Conservation (phyloP, 1,284 basidiomycete species). For the Phylloboletellus chloephorus region DNA sequence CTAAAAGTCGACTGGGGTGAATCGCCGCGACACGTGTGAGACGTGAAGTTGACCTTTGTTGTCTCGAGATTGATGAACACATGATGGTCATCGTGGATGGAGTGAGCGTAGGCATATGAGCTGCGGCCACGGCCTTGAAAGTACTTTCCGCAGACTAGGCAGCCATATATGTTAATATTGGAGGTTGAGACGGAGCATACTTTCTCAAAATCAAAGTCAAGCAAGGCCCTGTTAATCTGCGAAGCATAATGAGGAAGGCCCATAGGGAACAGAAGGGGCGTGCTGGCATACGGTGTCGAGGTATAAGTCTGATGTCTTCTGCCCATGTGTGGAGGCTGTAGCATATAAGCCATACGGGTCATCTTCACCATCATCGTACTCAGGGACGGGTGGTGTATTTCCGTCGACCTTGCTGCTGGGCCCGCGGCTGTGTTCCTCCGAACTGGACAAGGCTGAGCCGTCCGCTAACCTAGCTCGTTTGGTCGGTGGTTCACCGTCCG, state of each 20-base stretch:
- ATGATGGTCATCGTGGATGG: conserved; percentile 96
- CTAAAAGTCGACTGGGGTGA: conserved; percentile 36
- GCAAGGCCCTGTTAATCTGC: conserved; percentile 80
- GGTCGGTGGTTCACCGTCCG: conserved; percentile 34
- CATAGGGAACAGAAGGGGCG: conserved; percentile 12
- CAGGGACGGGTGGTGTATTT: conserved; percentile 24
- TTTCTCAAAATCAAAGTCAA: conserved; percentile 99
- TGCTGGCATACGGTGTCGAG: conserved; percentile 78
- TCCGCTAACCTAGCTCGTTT: conserved; percentile 39
- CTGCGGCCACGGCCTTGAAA: conserved; percentile 94
- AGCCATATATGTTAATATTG: conserved; percentile 97
- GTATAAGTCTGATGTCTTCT: conserved; percentile 81
- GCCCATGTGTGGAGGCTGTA: conserved; percentile 37
- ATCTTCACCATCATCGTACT: conserved; percentile 44
- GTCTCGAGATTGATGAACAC: conserved; percentile 96
- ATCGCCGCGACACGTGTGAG: conserved; percentile 17
- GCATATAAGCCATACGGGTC: conserved; percentile 43
- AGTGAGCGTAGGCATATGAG: conserved; percentile 94
- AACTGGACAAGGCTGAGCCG: conserved; percentile 14
- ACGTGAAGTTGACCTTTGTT: conserved; percentile 58
- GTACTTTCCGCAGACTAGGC: conserved; percentile 97
- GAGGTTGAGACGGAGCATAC: conserved; percentile 94
- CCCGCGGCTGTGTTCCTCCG: conserved; percentile 13
- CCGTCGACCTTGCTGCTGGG: conserved; percentile 22
- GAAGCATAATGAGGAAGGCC: conserved; percentile 20